phyloP scores from a whole-genome alignment of 2,329 filamentous ascomycete genomes.

The Phyllosticta citriasiana region DNA sequence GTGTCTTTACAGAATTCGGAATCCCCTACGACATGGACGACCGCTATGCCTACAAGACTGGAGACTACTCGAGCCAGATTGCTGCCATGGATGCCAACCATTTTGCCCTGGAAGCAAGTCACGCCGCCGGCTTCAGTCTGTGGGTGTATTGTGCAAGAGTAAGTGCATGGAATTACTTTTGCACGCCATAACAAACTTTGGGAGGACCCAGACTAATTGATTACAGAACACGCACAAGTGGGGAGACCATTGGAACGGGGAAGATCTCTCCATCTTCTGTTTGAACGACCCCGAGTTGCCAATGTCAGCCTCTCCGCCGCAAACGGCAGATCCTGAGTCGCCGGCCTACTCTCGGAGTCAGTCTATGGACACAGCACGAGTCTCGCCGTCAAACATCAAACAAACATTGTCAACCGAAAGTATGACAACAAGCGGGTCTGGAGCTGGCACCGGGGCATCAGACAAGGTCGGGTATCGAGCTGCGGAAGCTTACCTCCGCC shows the following conservation, averaged over 20 bases:
- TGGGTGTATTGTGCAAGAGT: constrained; percentile 77
- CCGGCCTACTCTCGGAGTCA: constrained; percentile 47
- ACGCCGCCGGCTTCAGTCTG: constrained; percentile 74
- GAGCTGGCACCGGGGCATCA: constrained; percentile 8
- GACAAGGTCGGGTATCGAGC: constrained; percentile 66
- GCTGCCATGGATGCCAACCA: constrained; percentile 94
- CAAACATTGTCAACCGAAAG: constrained; percentile 53
- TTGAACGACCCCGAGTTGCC: constrained; percentile 62
- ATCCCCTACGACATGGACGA: constrained; percentile 99
- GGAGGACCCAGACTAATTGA: constrained; percentile 6
- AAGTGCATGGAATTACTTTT: constrained; percentile 20
- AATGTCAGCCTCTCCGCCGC: constrained; percentile 17
- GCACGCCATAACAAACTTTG: background rate
- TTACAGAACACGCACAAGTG: constrained; percentile 73
- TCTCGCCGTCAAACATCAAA: constrained; percentile 69
- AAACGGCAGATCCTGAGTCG: constrained; percentile 28
- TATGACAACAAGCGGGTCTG: constrained; percentile 27
- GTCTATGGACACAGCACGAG: constrained; percentile 36
- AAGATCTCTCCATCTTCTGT: constrained; percentile 87
- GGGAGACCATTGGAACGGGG: constrained; percentile 95
- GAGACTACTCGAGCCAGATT: constrained; percentile 87
- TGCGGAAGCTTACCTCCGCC: constrained; percentile 85
- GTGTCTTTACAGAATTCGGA: constrained; percentile 87
- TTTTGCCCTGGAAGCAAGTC: constrained; percentile 77
- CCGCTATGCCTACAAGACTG: constrained; percentile 88